phyloP scores from a whole-genome alignment of 2,329 filamentous ascomycete species.

The Fusarium redolens region DNA sequence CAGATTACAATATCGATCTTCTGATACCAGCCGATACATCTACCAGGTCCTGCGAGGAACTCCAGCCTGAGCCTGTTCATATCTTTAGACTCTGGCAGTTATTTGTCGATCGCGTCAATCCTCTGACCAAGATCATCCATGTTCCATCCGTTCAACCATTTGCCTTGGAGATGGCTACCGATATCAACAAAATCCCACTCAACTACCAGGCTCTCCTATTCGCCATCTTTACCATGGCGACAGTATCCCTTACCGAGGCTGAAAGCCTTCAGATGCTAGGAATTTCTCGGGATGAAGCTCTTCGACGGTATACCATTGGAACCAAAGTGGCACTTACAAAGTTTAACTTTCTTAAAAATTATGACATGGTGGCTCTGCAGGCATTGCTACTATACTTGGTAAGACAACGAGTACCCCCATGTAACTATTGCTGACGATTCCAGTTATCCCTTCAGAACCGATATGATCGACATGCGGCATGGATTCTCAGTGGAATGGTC shows the following conservation, averaged over 20 bases:
- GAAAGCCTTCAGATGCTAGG: conserved; percentile 68
- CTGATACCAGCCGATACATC: conserved; percentile 58
- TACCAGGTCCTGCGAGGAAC: conserved; percentile 55
- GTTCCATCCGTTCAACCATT: conserved; percentile 75
- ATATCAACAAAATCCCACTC: conserved; percentile 65
- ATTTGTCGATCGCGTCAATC: conserved; percentile 80
- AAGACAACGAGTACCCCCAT: not conserved
- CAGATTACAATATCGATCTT: conserved; percentile 64
- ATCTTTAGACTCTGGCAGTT: conserved; percentile 80
- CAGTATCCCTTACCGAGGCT: conserved; percentile 64
- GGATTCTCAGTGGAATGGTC: conserved; percentile 70
- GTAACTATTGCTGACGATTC: conserved; percentile 16
- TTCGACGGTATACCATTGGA: conserved; percentile 64
- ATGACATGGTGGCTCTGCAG: conserved; percentile 69
- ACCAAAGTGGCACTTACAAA: conserved; percentile 62
- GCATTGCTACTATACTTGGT: conserved; percentile 69
- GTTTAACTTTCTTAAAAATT: conserved; percentile 67
- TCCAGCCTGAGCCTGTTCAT: conserved; percentile 74
- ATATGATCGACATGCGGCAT: conserved; percentile 69
- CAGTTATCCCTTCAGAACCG: conserved; percentile 68
- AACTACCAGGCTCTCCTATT: conserved; percentile 72
- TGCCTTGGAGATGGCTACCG: conserved; percentile 71
- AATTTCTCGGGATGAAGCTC: conserved; percentile 60
- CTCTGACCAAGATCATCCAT: conserved; percentile 78
- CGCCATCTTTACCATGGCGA: conserved; percentile 72